Base-by-base conservation (phyloP, 1,284 basidiomycete genomes). In the Cutaneotrichosporon cutaneum region DNA sequence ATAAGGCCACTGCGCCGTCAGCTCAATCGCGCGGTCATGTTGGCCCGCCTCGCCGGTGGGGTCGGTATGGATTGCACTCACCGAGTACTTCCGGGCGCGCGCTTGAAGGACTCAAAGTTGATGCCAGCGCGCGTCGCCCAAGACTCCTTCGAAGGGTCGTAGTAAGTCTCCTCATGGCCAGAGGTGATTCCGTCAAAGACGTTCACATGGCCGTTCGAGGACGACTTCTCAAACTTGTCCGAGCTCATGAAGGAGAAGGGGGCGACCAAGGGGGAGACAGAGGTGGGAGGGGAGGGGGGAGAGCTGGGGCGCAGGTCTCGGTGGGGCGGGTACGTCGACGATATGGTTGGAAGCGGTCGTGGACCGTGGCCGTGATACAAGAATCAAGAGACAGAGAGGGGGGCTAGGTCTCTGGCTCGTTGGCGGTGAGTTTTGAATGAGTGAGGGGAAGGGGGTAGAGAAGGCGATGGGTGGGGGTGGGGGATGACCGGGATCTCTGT, bases 121-220 rank as follows among this genome's bases (percentile, higher is more conserved):
- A 82, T 65, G 54, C 81, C 81, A 6, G 77, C 61, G 4, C 81
- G 72, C 2, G 81, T 82, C 66, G 58, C 61, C 35, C 70, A 45
- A 9, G 63, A 69, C 70, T 82, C 81, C 63, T 77, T 67, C 44
- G 66, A 69, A 2, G 80, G 80, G 65, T 81, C 80, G 61, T 81
- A 82, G 58, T 50, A 50, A 2, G 21, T 48, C 14, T 50, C 48
- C 14, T 50, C 48, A 5, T n/a, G 24, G 13, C 47, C 13, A 16
- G 47, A 10, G 47, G 27, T 4, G 22, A 48, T 27, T 2, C 3
- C 47, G 13, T 48, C 47, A 14, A 5, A 48, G 24, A 24, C 6
- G 11, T 2, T 24, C n/a, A n/a, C n/a, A 48, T 24, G 14, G 24
- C 47, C 47, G 14, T 48, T 26, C 21, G 27, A 55, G 30, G 45